These are phyloP conservation scores for Penicillium bialowiezense DNA, from an alignment of 495 filamentous ascomycete species.

Conservation along the genomic window DNA sequence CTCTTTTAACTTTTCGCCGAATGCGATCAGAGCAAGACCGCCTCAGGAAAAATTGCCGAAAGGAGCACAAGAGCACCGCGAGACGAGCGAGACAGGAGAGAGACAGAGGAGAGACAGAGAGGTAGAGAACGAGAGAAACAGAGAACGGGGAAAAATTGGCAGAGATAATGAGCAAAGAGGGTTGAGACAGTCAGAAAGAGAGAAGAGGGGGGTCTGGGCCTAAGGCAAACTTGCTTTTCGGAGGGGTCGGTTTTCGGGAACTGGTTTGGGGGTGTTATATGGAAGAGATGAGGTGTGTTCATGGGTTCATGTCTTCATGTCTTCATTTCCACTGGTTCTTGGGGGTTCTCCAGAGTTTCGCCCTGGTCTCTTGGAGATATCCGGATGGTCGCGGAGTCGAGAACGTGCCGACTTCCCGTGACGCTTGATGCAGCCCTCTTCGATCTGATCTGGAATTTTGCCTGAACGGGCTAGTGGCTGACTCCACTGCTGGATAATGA, in stretches of 20 bases:
- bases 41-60: background rate
- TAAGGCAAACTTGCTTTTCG: slow-evolving; percentile 4
- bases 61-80: background rate
- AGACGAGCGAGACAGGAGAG: background rate
- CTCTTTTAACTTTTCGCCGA: slow-evolving; percentile 23
- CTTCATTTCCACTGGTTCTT: too few species aligned
- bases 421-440: slow-evolving; percentile 6
- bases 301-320: background rate
- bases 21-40: slow-evolving; percentile 21
- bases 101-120: background rate
- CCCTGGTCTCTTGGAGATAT: too few species aligned
- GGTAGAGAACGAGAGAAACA: too few species aligned
- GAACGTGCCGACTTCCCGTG: slow-evolving; percentile 26
- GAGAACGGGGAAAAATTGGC: slow-evolving; percentile 4
- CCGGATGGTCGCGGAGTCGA: slow-evolving; percentile 19
- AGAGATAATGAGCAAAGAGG: slow-evolving; percentile 9
- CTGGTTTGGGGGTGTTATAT: too few species aligned
- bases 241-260: background rate
- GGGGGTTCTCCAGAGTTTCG: too few species aligned
- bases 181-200: slow-evolving; percentile 5
- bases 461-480: slow-evolving; percentile 15
- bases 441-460: slow-evolving; percentile 23
- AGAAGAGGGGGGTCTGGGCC: slow-evolving; percentile 9
- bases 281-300: too few species aligned
- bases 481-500: slow-evolving; percentile 6